phyloP scores from a whole-genome alignment of 768 basidiomycete species.

The Polyporus arcularius region DNA sequence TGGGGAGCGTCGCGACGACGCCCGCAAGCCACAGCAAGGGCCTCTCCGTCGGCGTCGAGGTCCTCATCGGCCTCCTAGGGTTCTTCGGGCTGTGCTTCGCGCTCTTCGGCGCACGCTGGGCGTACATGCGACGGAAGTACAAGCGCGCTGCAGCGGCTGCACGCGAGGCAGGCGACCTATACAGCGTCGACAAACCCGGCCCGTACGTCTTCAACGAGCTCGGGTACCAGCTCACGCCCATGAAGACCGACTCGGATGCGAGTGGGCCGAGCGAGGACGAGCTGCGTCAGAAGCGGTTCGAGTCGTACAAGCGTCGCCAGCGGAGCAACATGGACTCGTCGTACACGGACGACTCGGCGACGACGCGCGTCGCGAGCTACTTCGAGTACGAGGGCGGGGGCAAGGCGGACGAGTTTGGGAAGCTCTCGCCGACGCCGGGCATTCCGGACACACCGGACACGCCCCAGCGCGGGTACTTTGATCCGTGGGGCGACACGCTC shows the following conservation, averaged over 20 bases:
- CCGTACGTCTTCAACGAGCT: slow-evolving; percentile 22
- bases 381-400: slow-evolving; percentile 13
- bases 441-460: slow-evolving; percentile 8
- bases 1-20: slow-evolving; percentile 27
- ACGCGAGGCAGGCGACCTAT: slow-evolving; percentile 26
- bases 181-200: slow-evolving; percentile 36
- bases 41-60: slow-evolving; percentile 60
- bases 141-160: slow-evolving; percentile 16
- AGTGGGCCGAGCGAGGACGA: slow-evolving; percentile 40
- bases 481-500: slow-evolving; percentile 11
- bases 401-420: slow-evolving; percentile 21
- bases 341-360: slow-evolving; percentile 35
- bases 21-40: slow-evolving; percentile 30
- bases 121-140: slow-evolving; percentile 43
- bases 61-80: slow-evolving; percentile 58
- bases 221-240: slow-evolving; percentile 3
- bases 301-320: slow-evolving; percentile 33
- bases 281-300: slow-evolving; percentile 40
- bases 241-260: neutral
- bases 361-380: slow-evolving; percentile 25
- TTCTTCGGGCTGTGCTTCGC: slow-evolving; percentile 58
- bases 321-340: slow-evolving; percentile 31
- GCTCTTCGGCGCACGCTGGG: slow-evolving; percentile 59
- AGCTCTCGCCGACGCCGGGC: neutral
- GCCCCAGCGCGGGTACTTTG: slow-evolving; percentile 7